A percentile compares a stretch with the other conserved stretches of the same genome.
Conservation (phyloP, 2,329 filamentous ascomycete genomes). For the Venturia pyrina region DNA sequence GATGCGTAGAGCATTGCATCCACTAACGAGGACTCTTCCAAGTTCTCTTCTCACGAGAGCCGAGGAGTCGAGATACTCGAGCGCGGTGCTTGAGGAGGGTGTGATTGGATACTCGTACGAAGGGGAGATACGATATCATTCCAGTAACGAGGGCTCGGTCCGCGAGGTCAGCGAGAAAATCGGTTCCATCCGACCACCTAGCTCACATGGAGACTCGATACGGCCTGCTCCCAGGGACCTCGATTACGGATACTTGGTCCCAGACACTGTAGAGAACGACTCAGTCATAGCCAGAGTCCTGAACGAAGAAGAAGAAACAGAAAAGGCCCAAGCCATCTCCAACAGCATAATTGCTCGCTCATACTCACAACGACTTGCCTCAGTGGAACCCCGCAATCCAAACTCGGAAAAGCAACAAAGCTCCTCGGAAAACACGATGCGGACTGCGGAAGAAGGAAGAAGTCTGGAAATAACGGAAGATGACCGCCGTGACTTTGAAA, state of each 20-base stretch:
- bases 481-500: not conserved
- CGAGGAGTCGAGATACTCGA: conserved; percentile 17
- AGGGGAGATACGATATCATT: not conserved
- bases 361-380: not conserved
- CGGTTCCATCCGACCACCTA: not conserved
- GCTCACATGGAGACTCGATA: not conserved
- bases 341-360: not conserved
- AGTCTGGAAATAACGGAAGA: not conserved
- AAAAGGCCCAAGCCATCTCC: not conserved
- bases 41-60: conserved; percentile 21
- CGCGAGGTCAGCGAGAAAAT: conserved; percentile 12
- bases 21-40: conserved; percentile 22
- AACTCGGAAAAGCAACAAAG: not conserved
- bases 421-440: not conserved
- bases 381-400: not conserved
- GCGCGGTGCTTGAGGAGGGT: conserved; percentile 17
- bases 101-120: not conserved
- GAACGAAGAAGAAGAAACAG: not conserved
- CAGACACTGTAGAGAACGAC: not conserved
- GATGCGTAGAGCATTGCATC: conserved; percentile 1
- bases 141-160: not conserved
- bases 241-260: not conserved
- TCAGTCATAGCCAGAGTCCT: not conserved
- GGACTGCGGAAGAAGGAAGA: not conserved
- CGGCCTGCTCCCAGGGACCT: not conserved